Conservation (phyloP, 139 green algal genomes). For the Axilococcus clingmanii region DNA sequence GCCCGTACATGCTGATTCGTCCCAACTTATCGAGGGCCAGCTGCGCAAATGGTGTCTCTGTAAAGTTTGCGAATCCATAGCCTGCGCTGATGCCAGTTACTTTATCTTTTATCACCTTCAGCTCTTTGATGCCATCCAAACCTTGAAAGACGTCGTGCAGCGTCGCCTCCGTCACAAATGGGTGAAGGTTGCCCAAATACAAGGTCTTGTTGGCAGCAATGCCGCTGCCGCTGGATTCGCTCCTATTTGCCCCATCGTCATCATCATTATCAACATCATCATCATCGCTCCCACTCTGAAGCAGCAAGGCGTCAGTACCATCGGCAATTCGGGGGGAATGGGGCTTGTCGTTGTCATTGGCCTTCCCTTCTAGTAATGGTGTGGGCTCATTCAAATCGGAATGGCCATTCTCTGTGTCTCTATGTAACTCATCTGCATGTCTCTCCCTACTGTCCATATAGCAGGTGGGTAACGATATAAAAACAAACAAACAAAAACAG, state of each 20-base stretch:
- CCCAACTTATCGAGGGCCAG: slow-evolving; percentile 25
- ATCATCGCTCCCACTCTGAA: no score
- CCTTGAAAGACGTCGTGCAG: slow-evolving; percentile 40
- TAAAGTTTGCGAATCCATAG: slow-evolving; percentile 65
- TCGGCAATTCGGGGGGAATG: background rate
- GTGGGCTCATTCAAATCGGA: no score
- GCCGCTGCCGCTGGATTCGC: background rate
- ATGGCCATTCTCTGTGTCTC: no score
- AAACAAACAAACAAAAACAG: no score
- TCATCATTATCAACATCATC: background rate
- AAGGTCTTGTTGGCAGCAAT: slow-evolving; percentile 26
- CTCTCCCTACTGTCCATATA: no score
- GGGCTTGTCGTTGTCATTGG: background rate
- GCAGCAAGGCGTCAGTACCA: no score
- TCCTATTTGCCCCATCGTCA: background rate
- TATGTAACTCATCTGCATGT: no score
- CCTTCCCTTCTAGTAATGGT: no score
- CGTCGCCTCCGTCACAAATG: slow-evolving; percentile 40
- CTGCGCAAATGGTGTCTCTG: slow-evolving; percentile 3
- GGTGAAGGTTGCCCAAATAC: slow-evolving; percentile 57
- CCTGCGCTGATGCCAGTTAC: slow-evolving; percentile 36
- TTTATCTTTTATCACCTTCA: slow-evolving; percentile 50
- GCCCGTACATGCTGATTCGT: slow-evolving; percentile 34
- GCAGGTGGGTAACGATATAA: no score
- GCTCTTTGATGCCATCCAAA: slow-evolving; percentile 18